These are phyloP conservation scores for Protomyces macrosporus DNA, from an alignment of 1,139 yeast species.

Conservation along the genomic window DNA sequence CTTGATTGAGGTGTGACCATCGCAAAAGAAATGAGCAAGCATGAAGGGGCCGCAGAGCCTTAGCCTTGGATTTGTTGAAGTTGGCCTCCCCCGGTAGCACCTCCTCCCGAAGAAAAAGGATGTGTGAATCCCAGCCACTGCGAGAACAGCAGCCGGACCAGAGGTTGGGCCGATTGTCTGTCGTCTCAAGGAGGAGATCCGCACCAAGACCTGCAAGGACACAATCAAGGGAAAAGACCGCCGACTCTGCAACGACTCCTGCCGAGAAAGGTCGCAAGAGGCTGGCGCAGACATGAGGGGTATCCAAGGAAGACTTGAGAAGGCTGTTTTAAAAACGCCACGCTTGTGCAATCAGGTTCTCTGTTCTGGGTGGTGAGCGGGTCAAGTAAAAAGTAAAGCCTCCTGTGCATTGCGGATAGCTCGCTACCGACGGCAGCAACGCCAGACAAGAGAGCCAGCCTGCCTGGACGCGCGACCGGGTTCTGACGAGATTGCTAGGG, in stretches of 20 bases:
- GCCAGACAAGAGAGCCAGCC: not conserved
- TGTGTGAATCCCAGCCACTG: not conserved
- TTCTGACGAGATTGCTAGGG: constrained; percentile 1
- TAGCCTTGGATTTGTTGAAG: not conserved
- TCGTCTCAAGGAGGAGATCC: constrained; percentile 1
- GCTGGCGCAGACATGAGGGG: not conserved
- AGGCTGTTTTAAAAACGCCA: not conserved
- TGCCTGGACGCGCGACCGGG: not conserved
- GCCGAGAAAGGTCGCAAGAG: not conserved
- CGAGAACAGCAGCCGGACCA: not conserved
- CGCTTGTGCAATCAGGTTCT: not conserved
- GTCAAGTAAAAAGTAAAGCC: not conserved
- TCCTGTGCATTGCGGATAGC: not conserved
- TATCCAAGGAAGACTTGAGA: not conserved
- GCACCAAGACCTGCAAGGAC: not conserved
- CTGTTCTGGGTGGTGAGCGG: not conserved
- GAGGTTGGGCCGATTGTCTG: not conserved
- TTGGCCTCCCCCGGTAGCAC: not conserved
- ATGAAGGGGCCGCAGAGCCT: not conserved
- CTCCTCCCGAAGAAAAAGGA: not conserved
- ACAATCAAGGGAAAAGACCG: not conserved
- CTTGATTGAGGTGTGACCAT: not conserved
- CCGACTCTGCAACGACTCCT: not conserved
- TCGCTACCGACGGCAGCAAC: not conserved
- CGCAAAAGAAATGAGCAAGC: not conserved